phyloP scores from a whole-genome alignment of 345 rosid species.

The Lepidium africanum region DNA sequence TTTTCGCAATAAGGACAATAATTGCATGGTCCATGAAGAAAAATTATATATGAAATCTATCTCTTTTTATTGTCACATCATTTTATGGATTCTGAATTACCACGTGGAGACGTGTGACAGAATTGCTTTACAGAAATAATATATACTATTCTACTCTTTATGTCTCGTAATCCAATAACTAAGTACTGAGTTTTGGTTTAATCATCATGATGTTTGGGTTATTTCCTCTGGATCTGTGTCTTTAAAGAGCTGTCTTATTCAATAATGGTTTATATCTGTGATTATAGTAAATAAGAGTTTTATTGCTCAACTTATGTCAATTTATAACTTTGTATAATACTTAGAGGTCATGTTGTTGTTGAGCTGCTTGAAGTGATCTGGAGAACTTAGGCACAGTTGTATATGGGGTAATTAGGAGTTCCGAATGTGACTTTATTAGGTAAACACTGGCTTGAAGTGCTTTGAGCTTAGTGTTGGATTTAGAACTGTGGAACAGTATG shows the following conservation, averaged over 20 bases:
- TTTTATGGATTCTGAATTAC: slow-evolving; percentile 13
- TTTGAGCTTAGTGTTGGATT: not conserved
- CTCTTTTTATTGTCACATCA: slow-evolving; percentile 15
- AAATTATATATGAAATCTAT: not conserved
- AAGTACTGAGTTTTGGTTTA: not conserved
- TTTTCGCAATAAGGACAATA: slow-evolving; percentile 15
- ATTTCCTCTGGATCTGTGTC: not conserved
- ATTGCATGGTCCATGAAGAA: slow-evolving; percentile 23
- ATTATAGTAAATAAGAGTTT: not conserved
- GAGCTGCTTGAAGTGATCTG: not conserved
- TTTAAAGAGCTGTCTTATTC: slow-evolving; percentile 5
- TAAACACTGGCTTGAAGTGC: not conserved
- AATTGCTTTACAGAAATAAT: not conserved
- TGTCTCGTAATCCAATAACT: not conserved
- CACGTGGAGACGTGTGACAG: slow-evolving; percentile 27
- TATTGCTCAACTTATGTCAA: not conserved
- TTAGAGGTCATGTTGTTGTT: not conserved
- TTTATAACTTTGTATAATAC: not conserved
- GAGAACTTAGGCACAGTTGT: not conserved
- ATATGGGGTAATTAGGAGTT: not conserved
- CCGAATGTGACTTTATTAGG: not conserved
- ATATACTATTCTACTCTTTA: not conserved
- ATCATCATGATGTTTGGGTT: not conserved
- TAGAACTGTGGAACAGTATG: slow-evolving; percentile 31
- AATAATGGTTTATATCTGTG: not conserved